A percentile compares a stretch with the other conserved stretches of the same genome.
These are phyloP conservation scores for Pelargonium citronellum DNA, from an alignment of 441 rosid species.

Conservation along the genomic window DNA sequence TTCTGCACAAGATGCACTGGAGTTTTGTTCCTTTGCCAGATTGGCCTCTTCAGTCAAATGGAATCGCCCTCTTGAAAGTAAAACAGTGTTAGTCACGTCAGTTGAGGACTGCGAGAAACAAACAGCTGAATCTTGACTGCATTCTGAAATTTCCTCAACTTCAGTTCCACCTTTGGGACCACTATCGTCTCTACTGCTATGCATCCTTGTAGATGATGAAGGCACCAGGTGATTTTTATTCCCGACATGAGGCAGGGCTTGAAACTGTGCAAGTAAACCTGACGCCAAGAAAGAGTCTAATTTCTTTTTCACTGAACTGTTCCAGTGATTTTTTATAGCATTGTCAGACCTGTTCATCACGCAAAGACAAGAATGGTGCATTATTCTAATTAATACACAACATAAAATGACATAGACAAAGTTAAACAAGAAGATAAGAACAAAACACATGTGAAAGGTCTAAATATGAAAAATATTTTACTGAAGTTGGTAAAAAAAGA, in stretches of 20 bases:
- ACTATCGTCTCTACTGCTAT: conserved; percentile 62
- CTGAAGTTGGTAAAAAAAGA: neutral
- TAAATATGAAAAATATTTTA: neutral
- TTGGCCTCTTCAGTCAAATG: conserved; percentile 41
- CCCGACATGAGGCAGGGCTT: conserved; percentile 49
- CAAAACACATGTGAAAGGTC: neutral
- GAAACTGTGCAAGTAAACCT: conserved; percentile 75
- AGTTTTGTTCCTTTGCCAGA: conserved; percentile 43
- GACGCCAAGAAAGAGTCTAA: conserved; percentile 65
- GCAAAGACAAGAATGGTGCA: conserved; percentile 1
- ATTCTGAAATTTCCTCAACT: conserved; percentile 78
- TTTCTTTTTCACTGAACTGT: conserved; percentile 39
- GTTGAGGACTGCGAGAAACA: conserved; percentile 59
- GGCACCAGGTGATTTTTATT: conserved; percentile 49
- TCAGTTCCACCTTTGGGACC: conserved; percentile 45
- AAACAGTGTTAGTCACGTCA: conserved; percentile 43
- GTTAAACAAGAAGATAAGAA: neutral
- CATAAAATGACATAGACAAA: neutral
- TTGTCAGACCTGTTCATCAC: conserved; percentile 35
- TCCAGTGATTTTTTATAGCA: conserved; percentile 46
- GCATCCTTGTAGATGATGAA: conserved; percentile 59
- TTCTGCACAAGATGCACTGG: conserved; percentile 58
- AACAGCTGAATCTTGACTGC: conserved; percentile 68
- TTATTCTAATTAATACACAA: neutral
- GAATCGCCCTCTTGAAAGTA: conserved; percentile 42